Percentiles rank a stretch among this genome's conserved stretches.
phyloP scores from a whole-genome alignment of 176 grass and related monocot genomes.

The Rhynchospora tenuis region DNA sequence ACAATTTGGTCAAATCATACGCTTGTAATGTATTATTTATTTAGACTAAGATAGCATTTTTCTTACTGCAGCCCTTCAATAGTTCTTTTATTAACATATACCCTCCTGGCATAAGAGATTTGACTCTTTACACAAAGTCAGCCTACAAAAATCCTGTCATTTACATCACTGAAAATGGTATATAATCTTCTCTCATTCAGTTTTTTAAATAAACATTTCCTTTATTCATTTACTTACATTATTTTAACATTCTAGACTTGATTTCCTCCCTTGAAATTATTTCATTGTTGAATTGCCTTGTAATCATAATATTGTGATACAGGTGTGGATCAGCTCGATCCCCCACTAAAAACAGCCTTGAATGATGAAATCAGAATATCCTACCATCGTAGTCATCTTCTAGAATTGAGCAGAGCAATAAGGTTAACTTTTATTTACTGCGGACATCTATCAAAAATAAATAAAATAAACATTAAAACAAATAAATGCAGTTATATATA shows the following conservation, averaged over 20 bases:
- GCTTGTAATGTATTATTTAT: neutral
- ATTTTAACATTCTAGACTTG: neutral
- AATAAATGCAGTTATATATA: too few species aligned
- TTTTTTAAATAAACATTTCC: neutral
- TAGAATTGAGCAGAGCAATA: neutral
- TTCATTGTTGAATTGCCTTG: neutral
- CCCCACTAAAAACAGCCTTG: slow-evolving; percentile 51
- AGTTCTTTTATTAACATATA: slow-evolving; percentile 45
- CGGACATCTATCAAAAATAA: too few species aligned
- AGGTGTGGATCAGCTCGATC: slow-evolving; percentile 65
- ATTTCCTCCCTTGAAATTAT: neutral
- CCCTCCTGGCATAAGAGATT: too few species aligned
- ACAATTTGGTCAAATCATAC: neutral
- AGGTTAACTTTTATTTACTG: neutral
- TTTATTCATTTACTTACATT: neutral
- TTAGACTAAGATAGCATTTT: neutral
- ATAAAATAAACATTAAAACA: too few species aligned
- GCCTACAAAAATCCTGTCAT: slow-evolving; percentile 75
- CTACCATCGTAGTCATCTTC: slow-evolving; percentile 3
- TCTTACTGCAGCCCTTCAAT: neutral
- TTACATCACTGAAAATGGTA: slow-evolving; percentile 94
- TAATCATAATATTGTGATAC: neutral
- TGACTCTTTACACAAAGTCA: slow-evolving; percentile 51
- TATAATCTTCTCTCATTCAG: neutral
- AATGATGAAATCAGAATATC: slow-evolving; percentile 46